Base-by-base conservation (phyloP, 768 basidiomycete genomes). In the Boletus edulis region DNA sequence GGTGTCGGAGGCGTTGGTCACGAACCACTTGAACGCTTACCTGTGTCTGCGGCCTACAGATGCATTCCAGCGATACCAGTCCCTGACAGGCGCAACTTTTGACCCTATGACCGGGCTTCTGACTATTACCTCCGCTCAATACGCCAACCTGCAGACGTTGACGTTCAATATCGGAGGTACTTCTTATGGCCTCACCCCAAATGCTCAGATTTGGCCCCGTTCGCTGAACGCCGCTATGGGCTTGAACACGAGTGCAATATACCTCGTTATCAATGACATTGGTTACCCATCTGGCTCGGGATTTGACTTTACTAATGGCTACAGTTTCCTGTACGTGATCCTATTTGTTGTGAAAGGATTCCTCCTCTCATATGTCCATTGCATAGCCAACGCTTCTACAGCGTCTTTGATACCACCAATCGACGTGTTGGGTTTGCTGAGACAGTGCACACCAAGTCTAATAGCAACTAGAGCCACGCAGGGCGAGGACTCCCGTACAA, bases 391-490 rank as follows among this genome's bases (percentile, higher is more conserved):
- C 34, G 34, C 11, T 35, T 35, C 34, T 35, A 35, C 14, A 35
- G 34, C 34, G 34, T 35, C 12, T 35, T 35, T 35, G 34, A 35
- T 14, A 35, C 34, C 5, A 40, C n/a, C n/a, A 11, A 20, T 62
- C 61, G 49, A 32, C 72, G 58, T 5, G 63, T 79, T 32, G 78
- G 77, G 20, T 66, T 80, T 37, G 78, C 78, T 2, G 72, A 60
- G 41, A 77, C 75, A 1, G 14, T 55, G 1, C 69, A 73, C 24
- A 45, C 43, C 11, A 17, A 38, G 13, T 18, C 41, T n/a, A 18
- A 20, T 2, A 40, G 5, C 4, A 40, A 40, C 10, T 40, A 40
- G 39, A 5, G 34, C 34, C 13, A 35, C 12, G 34, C 34, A 35
- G 13, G 11, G 13, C 29, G 34, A 35, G 34, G 34, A 35, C 13